Evolutionary conservation across 2,329 filamentous ascomycete species (phyloP).

Genomic region (Chaetomiaceae sp.): DNA sequence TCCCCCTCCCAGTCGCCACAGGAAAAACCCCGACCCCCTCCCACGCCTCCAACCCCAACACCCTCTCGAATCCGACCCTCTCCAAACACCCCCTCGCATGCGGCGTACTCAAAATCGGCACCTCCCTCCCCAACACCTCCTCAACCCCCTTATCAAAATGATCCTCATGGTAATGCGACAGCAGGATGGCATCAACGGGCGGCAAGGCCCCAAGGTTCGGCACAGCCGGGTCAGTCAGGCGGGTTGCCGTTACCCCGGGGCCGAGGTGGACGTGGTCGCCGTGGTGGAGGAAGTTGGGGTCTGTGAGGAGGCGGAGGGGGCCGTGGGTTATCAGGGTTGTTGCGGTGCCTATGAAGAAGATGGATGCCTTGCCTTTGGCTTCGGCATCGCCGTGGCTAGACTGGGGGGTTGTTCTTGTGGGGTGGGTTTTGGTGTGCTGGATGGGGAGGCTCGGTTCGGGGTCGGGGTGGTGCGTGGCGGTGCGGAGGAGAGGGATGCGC

Average conservation of each 20-base stretch:
- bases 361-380: slow-evolving; percentile 32
- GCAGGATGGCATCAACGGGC: slow-evolving; percentile 52
- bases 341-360: slow-evolving; percentile 53
- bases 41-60: not conserved
- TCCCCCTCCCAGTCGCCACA: not conserved
- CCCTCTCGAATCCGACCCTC: not conserved
- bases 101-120: slow-evolving; percentile 60
- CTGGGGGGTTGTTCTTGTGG: slow-evolving; percentile 28
- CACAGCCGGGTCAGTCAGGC: slow-evolving; percentile 55
- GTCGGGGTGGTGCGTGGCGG: slow-evolving; percentile 22
- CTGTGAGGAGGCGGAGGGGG: slow-evolving; percentile 50
- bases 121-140: slow-evolving; percentile 37
- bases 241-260: slow-evolving; percentile 52
- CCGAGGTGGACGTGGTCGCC: slow-evolving; percentile 54
- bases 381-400: not conserved
- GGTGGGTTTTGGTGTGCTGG: slow-evolving; percentile 27
- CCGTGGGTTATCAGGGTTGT: slow-evolving; percentile 50
- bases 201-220: slow-evolving; percentile 53
- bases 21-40: slow-evolving; percentile 1
- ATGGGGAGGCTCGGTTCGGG: slow-evolving; percentile 21
- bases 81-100: slow-evolving; percentile 52
- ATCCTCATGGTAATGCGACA: slow-evolving; percentile 60
- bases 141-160: slow-evolving; percentile 40
- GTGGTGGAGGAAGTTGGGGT: slow-evolving; percentile 56
- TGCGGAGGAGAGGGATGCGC: slow-evolving; percentile 30